Percentiles rank a stretch among this genome's conserved stretches.
Conservation (phyloP, 768 basidiomycete species). For the Phlegmacium glaucopus region DNA sequence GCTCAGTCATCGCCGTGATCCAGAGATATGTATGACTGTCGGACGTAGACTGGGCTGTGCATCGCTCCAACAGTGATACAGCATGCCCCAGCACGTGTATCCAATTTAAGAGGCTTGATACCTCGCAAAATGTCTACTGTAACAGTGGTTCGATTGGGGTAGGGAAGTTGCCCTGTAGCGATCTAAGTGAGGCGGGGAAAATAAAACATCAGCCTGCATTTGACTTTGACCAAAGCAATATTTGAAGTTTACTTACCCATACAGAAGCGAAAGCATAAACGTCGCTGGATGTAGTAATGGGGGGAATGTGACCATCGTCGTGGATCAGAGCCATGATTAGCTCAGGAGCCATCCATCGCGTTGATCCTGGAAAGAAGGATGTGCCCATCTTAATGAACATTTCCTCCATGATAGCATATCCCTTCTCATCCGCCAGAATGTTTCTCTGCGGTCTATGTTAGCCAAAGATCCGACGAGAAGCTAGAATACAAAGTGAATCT, state of each 20-base stretch:
- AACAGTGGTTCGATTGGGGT: constrained; percentile 50
- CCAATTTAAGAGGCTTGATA: constrained; percentile 37
- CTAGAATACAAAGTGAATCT: too few species aligned
- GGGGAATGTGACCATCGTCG: constrained; percentile 38
- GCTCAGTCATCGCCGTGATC: constrained; percentile 1
- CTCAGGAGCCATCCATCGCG: constrained; percentile 59
- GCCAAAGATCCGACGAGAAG: neutral
- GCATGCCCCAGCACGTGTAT: constrained; percentile 31
- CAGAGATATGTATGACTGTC: constrained; percentile 37
- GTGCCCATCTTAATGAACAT: constrained; percentile 36
- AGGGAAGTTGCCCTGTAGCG: constrained; percentile 49
- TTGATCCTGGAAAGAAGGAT: constrained; percentile 45
- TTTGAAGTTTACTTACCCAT: constrained; percentile 42
- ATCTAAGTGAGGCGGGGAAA: constrained; percentile 36
- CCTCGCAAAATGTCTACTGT: constrained; percentile 53
- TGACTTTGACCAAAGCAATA: neutral
- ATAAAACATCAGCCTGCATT: neutral
- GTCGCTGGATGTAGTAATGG: constrained; percentile 50
- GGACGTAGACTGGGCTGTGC: constrained; percentile 36
- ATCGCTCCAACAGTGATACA: constrained; percentile 45
- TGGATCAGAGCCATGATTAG: constrained; percentile 47
- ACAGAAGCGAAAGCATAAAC: constrained; percentile 63
- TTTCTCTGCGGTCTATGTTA: constrained; percentile 38
- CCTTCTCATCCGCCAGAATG: constrained; percentile 51
- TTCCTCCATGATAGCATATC: constrained; percentile 53